Conservation (phyloP, 768 basidiomycete genomes). For the Tricholoma matsutake region DNA sequence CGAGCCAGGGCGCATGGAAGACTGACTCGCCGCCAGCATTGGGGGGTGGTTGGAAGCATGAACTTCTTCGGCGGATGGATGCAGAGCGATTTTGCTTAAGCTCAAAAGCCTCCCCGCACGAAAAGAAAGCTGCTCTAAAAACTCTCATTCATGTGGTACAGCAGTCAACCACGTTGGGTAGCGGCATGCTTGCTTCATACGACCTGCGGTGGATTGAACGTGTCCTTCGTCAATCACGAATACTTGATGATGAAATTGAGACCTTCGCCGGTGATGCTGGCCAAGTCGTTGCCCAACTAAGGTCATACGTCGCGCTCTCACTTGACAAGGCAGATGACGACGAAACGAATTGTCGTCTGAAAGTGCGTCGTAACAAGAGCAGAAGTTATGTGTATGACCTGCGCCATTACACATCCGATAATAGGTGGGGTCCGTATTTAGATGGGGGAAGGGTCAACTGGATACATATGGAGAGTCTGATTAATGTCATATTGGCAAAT, state of each 20-base stretch:
- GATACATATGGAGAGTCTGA: constrained; percentile 57
- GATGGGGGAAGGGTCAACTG: constrained; percentile 41
- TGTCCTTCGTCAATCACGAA: constrained; percentile 35
- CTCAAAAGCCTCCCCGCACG: constrained; percentile 12
- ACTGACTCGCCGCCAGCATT: background rate
- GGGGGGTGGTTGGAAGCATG: constrained; percentile 12
- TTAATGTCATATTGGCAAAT: constrained; percentile 53
- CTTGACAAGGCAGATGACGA: constrained; percentile 35
- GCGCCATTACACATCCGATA: constrained; percentile 48
- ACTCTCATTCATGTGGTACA: constrained; percentile 40
- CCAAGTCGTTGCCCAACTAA: constrained; percentile 35
- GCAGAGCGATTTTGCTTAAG: constrained; percentile 33
- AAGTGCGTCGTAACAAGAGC: constrained; percentile 40
- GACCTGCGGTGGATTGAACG: constrained; percentile 46
- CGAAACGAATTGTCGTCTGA: constrained; percentile 24
- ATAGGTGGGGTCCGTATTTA: constrained; percentile 59
- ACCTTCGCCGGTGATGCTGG: background rate
- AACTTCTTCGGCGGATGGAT: constrained; percentile 31
- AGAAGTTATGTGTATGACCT: constrained; percentile 65
- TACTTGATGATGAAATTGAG: constrained; percentile 27
- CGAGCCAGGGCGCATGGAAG: background rate
- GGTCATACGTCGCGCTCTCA: constrained; percentile 48
- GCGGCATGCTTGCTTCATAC: constrained; percentile 28
- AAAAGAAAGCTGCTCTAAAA: constrained; percentile 33
- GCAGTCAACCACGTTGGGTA: constrained; percentile 29